phyloP scores from a whole-genome alignment of 192 early-diverging fungal genomes.

The Coemansia sp. region DNA sequence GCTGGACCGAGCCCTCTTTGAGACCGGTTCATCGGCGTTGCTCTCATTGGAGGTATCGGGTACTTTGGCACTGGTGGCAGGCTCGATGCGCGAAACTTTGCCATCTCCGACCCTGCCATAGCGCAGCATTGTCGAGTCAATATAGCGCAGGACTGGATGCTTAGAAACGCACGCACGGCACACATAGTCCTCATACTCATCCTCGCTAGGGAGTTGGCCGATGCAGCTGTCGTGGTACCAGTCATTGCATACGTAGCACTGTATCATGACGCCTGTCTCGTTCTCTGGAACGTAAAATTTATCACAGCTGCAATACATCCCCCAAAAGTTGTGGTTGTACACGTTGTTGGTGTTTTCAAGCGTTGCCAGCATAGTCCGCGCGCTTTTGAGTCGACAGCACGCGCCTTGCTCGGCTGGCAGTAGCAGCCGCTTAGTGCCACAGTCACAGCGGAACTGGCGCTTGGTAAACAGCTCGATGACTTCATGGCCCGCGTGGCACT shows the following conservation, averaged over 20 bases:
- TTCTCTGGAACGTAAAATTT: constrained; percentile 69
- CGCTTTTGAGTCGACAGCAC: constrained; percentile 38
- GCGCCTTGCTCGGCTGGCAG: constrained; percentile 10
- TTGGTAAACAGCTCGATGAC: constrained; percentile 86
- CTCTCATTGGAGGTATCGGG: not conserved
- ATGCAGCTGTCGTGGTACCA: constrained; percentile 81
- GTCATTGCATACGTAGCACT: constrained; percentile 87
- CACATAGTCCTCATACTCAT: constrained; percentile 39
- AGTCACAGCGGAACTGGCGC: constrained; percentile 87
- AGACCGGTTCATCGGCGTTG: constrained; percentile 10
- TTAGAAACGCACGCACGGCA: constrained; percentile 41
- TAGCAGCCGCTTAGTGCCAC: constrained; percentile 63
- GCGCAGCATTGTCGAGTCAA: constrained; percentile 19
- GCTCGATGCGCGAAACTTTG: constrained; percentile 13
- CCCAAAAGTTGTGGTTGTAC: constrained; percentile 85
- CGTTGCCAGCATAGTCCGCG: constrained; percentile 15
- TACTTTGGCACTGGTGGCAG: not conserved
- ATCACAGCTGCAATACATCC: constrained; percentile 86
- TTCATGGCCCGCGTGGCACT: constrained; percentile 76
- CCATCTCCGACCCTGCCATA: constrained; percentile 28
- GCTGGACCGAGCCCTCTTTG: constrained; percentile 20
- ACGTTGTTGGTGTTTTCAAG: constrained; percentile 66
- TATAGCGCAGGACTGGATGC: constrained; percentile 33
- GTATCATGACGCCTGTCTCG: constrained; percentile 77
- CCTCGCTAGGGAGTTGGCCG: constrained; percentile 53